phyloP scores from a whole-genome alignment of 2,329 filamentous ascomycete species.

The Diaporthe sp. region DNA sequence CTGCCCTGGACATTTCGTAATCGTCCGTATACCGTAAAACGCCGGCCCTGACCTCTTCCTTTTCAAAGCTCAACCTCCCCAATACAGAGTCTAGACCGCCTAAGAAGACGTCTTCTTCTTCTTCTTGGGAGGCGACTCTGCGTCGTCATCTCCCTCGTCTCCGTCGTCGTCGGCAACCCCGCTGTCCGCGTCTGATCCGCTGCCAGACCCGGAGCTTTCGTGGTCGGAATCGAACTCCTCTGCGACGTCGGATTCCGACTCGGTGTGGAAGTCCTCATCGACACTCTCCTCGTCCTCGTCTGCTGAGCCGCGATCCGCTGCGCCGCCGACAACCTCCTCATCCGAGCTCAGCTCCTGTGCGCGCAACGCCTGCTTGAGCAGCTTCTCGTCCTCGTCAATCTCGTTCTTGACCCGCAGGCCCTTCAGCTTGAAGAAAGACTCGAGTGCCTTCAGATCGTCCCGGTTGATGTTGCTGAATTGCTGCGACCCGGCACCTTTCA shows the following conservation, averaged over 20 bases:
- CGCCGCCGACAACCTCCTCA: conserved; percentile 80
- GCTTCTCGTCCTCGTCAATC: conserved; percentile 91
- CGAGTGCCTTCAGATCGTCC: conserved; percentile 96
- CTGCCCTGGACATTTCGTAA: conserved; percentile 20
- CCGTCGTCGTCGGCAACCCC: conserved; percentile 64
- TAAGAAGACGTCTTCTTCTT: conserved; percentile 58
- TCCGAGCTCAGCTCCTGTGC: conserved; percentile 89
- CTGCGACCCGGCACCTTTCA: conserved; percentile 92
- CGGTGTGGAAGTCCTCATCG: conserved; percentile 95
- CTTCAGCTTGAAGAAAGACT: conserved; percentile 97
- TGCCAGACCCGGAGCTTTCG: conserved; percentile 83
- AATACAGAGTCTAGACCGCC: conserved; percentile 18
- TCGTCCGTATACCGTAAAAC: conserved; percentile 35
- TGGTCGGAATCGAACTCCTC: conserved; percentile 96
- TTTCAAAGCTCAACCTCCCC: conserved; percentile 13
- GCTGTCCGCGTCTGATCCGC: conserved; percentile 76
- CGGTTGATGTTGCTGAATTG: conserved; percentile 99
- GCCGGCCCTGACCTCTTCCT: conserved; percentile 27
- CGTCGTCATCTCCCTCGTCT: conserved; percentile 52
- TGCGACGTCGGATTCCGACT: conserved; percentile 94
- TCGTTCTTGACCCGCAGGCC: conserved; percentile 97
- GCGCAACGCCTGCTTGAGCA: conserved; percentile 84
- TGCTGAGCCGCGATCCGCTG: conserved; percentile 87
- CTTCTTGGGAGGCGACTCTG: conserved; percentile 56
- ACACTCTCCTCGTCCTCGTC: conserved; percentile 97